These are phyloP conservation scores for Phoma herbarum DNA, from an alignment of 2,329 filamentous ascomycete genomes.

Conservation along the genomic window DNA sequence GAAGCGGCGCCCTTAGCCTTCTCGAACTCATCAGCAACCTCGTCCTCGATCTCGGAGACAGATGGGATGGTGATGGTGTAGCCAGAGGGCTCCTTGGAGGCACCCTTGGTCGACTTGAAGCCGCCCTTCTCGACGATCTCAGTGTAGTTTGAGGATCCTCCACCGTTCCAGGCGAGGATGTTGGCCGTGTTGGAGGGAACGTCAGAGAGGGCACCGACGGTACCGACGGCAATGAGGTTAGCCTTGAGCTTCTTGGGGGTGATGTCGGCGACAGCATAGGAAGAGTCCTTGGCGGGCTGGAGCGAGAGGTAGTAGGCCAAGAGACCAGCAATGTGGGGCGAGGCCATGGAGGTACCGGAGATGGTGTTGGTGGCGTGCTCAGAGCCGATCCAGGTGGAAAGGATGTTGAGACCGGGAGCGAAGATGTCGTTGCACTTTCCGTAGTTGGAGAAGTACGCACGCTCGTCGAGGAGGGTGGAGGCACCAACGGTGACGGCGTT, in stretches of 20 bases:
- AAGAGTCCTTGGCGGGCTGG: constrained; percentile 87
- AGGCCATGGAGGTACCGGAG: constrained; percentile 75
- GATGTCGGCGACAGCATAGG: constrained; percentile 87
- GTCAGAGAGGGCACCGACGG: constrained; percentile 77
- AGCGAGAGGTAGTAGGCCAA: constrained; percentile 98
- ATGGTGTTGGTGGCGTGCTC: constrained; percentile 98
- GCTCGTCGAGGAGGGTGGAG: constrained; percentile 90
- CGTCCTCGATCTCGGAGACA: constrained; percentile 48
- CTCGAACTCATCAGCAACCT: constrained; percentile 48
- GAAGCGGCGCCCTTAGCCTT: constrained; percentile 50
- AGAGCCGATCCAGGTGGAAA: constrained; percentile 98
- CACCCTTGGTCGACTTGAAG: constrained; percentile 64
- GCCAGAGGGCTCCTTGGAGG: constrained; percentile 49
- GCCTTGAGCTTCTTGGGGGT: constrained; percentile 95
- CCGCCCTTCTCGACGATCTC: constrained; percentile 78
- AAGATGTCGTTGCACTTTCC: constrained; percentile 99
- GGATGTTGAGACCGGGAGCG: constrained; percentile 93
- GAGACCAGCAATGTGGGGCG: constrained; percentile 81
- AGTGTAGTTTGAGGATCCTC: constrained; percentile 89
- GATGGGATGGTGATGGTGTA: constrained; percentile 51
- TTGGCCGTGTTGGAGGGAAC: constrained; percentile 89
- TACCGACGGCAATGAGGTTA: constrained; percentile 83
- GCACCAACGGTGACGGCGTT: constrained; percentile 97
- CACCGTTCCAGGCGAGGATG: constrained; percentile 98
- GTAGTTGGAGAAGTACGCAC: constrained; percentile 99